Evolutionary conservation across 2,329 filamentous ascomycete genomes (phyloP), one percentile per base, ranked within the genome.

Genomic region (Verticillium tricorpus): DNA sequence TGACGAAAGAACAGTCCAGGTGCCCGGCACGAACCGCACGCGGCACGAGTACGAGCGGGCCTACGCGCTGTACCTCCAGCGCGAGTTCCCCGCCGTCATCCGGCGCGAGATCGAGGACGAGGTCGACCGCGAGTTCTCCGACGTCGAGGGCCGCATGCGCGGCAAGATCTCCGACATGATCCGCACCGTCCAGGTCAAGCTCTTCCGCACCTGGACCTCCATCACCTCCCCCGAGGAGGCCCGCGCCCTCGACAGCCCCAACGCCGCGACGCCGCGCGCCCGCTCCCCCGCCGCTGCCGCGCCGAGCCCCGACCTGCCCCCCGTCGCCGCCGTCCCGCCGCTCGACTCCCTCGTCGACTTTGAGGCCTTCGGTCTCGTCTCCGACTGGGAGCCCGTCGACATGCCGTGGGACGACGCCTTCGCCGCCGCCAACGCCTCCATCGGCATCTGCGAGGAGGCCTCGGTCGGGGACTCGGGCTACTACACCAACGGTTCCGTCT

Each of bases 61-160:
- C 60, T 66, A 67, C 28, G 63, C 65, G 12, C 69, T 65, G 58
- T 56, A 77, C 39, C 72, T 72, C 15, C 68, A 69, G 35, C 72
- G 28, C 28, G 28, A 75, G 15, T 66, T 79, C 1, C 72, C 74
- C 0, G 66, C 69, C 1, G 64, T 70, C 1, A 69, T 77, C 22
- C 70, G 71, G 14, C 64, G 67, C 3, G 68, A 71, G n/a, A 68
- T 80, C 8, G 69, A 71, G 25, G 59, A 34, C 0, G 70, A 70
- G 28, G 66, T 73, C 32, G 67, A 70, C 40, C 61, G 59, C 32
- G 64, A 72, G 37, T 40, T 72, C 11, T 60, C 67, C 25, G 66
- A 66, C 14, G 65, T 73, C 35, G 68, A 72, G 58, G 65, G 66
- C 5, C 62, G 64, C 9, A 64, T 73, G 60, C 61, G 61, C 54